phyloP scores from a whole-genome alignment of 2,329 filamentous ascomycete species.

The Aureobasidium sp. region DNA sequence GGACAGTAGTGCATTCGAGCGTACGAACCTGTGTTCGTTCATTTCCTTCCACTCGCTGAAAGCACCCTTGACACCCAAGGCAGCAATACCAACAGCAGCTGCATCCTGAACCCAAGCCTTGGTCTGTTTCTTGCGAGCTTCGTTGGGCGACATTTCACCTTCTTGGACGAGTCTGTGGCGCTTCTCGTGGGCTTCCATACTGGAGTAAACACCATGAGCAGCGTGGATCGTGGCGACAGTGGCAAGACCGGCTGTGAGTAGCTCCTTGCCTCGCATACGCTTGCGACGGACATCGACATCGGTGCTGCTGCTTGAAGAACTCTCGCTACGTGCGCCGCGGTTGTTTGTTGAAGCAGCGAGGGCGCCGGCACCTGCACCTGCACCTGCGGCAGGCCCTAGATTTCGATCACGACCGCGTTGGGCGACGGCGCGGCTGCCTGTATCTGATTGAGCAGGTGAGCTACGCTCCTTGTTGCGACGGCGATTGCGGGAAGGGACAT shows the following conservation, averaged over 20 bases:
- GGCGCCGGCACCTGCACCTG: slow-evolving; percentile 29
- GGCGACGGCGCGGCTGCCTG: slow-evolving; percentile 25
- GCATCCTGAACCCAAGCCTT: slow-evolving; percentile 57
- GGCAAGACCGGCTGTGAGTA: slow-evolving; percentile 56
- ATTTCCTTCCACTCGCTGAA: slow-evolving; percentile 60
- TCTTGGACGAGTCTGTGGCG: slow-evolving; percentile 51
- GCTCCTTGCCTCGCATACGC: slow-evolving; percentile 57
- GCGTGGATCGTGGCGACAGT: slow-evolving; percentile 62
- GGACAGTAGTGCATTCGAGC: neutral
- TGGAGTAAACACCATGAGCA: slow-evolving; percentile 54
- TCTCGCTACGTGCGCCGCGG: slow-evolving; percentile 15
- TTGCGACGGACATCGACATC: slow-evolving; percentile 55
- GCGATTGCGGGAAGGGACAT: slow-evolving; percentile 41
- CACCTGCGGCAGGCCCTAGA: slow-evolving; percentile 34
- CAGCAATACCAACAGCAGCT: slow-evolving; percentile 58
- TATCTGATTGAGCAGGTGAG: slow-evolving; percentile 33
- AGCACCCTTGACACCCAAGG: slow-evolving; percentile 58
- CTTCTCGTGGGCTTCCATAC: slow-evolving; percentile 54
- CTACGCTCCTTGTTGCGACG: slow-evolving; percentile 29
- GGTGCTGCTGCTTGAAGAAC: slow-evolving; percentile 29
- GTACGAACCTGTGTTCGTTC: slow-evolving; percentile 49
- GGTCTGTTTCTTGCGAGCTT: slow-evolving; percentile 53
- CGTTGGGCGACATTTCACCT: slow-evolving; percentile 53
- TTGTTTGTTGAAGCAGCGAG: slow-evolving; percentile 16
- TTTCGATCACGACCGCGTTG: slow-evolving; percentile 30